These are phyloP conservation scores for Metschnikowia corniflorae DNA, from an alignment of 805 yeast species.

Conservation along the genomic window DNA sequence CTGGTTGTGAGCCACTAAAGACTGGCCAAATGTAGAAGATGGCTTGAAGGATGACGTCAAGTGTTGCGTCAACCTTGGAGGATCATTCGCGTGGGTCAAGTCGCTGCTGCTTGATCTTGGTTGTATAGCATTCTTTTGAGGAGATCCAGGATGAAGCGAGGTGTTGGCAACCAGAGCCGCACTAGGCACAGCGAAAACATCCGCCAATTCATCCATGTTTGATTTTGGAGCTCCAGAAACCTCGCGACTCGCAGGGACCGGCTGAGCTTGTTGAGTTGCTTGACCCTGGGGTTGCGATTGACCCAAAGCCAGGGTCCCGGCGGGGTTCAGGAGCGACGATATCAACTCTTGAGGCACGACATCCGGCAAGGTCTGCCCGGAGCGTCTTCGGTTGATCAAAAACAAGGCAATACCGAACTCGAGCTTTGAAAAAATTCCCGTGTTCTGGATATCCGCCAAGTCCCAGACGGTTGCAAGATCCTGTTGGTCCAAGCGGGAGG, in stretches of 20 bases:
- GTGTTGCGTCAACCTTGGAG: constrained; percentile 32
- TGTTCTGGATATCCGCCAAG: constrained; percentile 81
- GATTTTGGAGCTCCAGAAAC: constrained; percentile 32
- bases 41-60: constrained; percentile 63
- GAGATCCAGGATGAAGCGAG: constrained; percentile 8
- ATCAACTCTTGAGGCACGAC: constrained; percentile 67
- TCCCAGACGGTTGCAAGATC: constrained; percentile 92
- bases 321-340: constrained; percentile 22
- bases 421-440: constrained; percentile 71
- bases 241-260: constrained; percentile 7
- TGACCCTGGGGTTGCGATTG: background rate
- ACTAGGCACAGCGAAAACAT: constrained; percentile 34
- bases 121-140: constrained; percentile 18
- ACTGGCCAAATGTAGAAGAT: constrained; percentile 81
- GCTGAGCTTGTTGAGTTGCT: background rate
- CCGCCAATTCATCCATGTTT: constrained; percentile 65
- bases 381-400: constrained; percentile 77
- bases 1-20: constrained; percentile 39
- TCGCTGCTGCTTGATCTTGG: constrained; percentile 34
- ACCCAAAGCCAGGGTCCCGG: constrained; percentile 3
- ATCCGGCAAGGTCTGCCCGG: constrained; percentile 76
- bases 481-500: constrained; percentile 82
- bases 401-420: constrained; percentile 95
- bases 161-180: constrained; percentile 12
- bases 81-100: constrained; percentile 22